These are phyloP conservation scores for Tuber indicum DNA, from an alignment of 495 filamentous ascomycete species.

Conservation along the genomic window DNA sequence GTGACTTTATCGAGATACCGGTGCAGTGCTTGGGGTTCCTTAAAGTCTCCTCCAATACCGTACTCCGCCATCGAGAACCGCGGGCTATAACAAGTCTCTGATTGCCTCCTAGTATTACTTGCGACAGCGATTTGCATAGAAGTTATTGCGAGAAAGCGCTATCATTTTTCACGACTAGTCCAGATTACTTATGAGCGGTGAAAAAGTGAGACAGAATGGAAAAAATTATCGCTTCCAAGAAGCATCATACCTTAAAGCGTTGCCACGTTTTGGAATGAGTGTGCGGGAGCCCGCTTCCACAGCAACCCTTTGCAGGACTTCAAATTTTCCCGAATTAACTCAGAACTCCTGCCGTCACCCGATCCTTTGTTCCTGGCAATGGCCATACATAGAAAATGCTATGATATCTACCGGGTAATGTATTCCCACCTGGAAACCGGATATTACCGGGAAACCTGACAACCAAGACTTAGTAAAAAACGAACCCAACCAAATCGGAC, in stretches of 20 bases:
- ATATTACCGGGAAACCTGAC: no score
- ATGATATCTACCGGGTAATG: no score
- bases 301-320: neutral
- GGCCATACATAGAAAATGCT: neutral
- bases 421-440: no score
- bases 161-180: neutral
- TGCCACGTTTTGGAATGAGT: neutral
- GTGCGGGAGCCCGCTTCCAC: neutral
- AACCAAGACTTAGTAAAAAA: no score
- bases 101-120: neutral
- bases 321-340: neutral
- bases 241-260: neutral
- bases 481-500: no score
- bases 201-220: neutral
- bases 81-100: neutral
- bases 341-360: neutral
- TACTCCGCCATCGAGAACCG: neutral
- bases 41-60: neutral
- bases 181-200: neutral
- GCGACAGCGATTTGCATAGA: neutral
- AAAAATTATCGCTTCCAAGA: neutral
- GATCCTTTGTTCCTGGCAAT: neutral
- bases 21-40: neutral
- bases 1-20: neutral
- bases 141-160: neutral